A percentile compares a stretch with the other conserved stretches of the same genome.
These are phyloP conservation scores for Apiotrichum veenhuisii DNA, from an alignment of 1,284 basidiomycete genomes.

Conservation along the genomic window DNA sequence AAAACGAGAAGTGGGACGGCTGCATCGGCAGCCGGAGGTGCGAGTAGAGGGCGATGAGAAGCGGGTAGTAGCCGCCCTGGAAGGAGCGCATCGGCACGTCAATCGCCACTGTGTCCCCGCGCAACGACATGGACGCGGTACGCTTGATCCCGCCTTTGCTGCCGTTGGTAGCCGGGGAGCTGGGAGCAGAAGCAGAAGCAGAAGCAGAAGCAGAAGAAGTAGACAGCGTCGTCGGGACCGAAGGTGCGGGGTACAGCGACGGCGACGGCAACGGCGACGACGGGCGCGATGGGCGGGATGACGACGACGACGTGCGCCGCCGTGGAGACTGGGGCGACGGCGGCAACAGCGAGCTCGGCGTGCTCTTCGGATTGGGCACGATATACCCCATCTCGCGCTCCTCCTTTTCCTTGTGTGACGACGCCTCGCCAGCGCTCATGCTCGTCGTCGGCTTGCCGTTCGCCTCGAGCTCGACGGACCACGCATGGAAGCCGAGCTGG, in stretches of 20 bases:
- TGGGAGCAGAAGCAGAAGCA: background rate
- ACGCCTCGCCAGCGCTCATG: background rate
- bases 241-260: background rate
- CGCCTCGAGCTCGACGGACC: constrained; percentile 28
- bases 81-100: constrained; percentile 76
- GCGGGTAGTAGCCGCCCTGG: constrained; percentile 71
- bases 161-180: too few relatives aligned
- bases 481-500: constrained; percentile 39
- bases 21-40: constrained; percentile 53
- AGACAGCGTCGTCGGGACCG: background rate
- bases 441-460: constrained; percentile 46
- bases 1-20: constrained; percentile 61
- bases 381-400: constrained; percentile 28
- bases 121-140: background rate
- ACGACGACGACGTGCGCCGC: constrained; percentile 1
- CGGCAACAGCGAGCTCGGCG: constrained; percentile 22
- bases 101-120: constrained; percentile 38
- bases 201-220: background rate
- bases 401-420: background rate
- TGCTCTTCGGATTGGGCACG: constrained; percentile 42
- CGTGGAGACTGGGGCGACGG: background rate
- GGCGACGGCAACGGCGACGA: background rate
- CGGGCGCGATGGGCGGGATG: background rate
- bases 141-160: background rate
- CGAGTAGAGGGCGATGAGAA: constrained; percentile 62